A percentile compares a stretch with the other conserved stretches of the same genome.
Conservation (phyloP, 139 green algal genomes). For the Zygnema circumcarinatum region DNA sequence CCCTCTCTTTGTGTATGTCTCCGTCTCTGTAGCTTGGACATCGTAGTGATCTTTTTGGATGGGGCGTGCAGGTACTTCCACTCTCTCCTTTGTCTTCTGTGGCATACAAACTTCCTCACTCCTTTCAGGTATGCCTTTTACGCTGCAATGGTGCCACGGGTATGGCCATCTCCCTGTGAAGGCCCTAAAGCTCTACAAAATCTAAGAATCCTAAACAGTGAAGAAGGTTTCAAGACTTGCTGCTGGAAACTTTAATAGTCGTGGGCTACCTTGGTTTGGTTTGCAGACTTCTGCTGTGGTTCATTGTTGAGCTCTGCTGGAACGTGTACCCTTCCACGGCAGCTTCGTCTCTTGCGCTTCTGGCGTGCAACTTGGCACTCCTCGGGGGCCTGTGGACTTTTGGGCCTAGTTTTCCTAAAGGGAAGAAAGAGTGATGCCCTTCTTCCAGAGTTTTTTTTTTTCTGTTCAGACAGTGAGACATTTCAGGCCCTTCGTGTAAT, state of each 20-base stretch:
- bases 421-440: slow-evolving; percentile 13
- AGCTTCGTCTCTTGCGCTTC: slow-evolving; percentile 54
- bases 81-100: slow-evolving; percentile 76
- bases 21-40: not conserved
- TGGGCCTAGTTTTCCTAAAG: not conserved
- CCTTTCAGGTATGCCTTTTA: not conserved
- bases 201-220: not conserved
- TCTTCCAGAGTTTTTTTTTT: not conserved
- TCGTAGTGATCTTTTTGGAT: not conserved
- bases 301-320: slow-evolving; percentile 72
- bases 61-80: slow-evolving; percentile 68
- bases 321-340: slow-evolving; percentile 67
- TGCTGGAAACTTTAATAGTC: not conserved
- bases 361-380: slow-evolving; percentile 43
- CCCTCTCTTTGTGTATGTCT: not conserved
- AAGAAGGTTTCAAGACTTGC: not conserved
- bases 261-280: not conserved
- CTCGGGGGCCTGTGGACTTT: slow-evolving; percentile 31
- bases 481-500: not conserved
- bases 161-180: not conserved
- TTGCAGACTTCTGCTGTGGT: slow-evolving; percentile 56
- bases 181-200: not conserved
- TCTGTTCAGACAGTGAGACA: not conserved
- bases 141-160: not conserved
- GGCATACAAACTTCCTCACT: slow-evolving; percentile 50